Conservation (phyloP, 1,284 basidiomycete genomes). For the Pseudozyma thailandica region DNA sequence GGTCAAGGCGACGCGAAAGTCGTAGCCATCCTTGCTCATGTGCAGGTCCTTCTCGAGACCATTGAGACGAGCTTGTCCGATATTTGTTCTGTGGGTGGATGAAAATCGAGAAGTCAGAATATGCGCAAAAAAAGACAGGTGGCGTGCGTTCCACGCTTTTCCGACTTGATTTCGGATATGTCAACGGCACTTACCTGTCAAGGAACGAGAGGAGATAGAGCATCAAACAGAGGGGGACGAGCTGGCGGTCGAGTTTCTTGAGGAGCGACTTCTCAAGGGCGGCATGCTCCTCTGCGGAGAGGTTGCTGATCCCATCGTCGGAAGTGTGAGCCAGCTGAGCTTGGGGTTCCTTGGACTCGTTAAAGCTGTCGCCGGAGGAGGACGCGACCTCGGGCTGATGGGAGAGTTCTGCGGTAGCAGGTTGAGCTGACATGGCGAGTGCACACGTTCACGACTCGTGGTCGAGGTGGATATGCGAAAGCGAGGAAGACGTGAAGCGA, state of each 20-base stretch:
- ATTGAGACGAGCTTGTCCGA: conserved; percentile 55
- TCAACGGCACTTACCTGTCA: conserved; percentile 18
- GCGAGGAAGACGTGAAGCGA: neutral
- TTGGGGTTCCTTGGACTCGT: conserved; percentile 24
- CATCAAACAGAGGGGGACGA: conserved; percentile 54
- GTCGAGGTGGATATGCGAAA: neutral
- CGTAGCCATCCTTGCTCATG: conserved; percentile 36
- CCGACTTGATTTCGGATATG: no score
- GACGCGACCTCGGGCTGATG: conserved; percentile 20
- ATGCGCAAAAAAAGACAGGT: conserved; percentile 3
- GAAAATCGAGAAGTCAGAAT: conserved; percentile 45
- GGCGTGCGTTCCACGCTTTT: no score
- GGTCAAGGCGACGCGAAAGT: conserved; percentile 54
- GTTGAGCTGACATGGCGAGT: conserved; percentile 18
- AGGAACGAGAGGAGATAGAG: conserved; percentile 55
- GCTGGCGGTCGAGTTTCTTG: conserved; percentile 60
- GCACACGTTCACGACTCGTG: neutral
- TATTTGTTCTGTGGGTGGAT: conserved; percentile 49
- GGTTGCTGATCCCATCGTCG: conserved; percentile 30
- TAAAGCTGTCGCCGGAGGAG: conserved; percentile 24
- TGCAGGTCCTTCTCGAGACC: conserved; percentile 42
- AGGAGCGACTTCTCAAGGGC: conserved; percentile 44
- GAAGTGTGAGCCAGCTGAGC: conserved; percentile 7
- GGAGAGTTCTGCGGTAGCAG: conserved; percentile 11
- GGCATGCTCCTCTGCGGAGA: conserved; percentile 20